A percentile compares a stretch with the other conserved stretches of the same genome.
phyloP scores from a whole-genome alignment of 495 filamentous ascomycete genomes.

The Tuber magnatum region DNA sequence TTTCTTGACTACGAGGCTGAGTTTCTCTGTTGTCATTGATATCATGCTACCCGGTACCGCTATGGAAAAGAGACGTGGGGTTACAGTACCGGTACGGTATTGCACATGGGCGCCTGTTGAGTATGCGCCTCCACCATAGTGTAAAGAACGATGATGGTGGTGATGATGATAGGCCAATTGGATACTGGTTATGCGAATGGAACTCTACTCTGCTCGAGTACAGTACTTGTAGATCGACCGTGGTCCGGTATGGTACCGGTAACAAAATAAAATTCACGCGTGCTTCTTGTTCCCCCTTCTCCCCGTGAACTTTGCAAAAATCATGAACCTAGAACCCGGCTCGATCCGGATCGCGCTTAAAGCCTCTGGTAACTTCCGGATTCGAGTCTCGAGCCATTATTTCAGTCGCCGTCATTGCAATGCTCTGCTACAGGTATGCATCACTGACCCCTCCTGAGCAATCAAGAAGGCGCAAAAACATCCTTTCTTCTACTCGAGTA shows the following conservation, averaged over 20 bases:
- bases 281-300: background rate
- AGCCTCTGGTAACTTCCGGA: background rate
- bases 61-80: background rate
- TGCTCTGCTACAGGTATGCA: no score
- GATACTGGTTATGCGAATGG: background rate
- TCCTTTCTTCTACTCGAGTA: background rate
- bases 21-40: background rate
- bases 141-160: background rate
- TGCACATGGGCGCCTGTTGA: background rate
- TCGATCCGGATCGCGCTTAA: background rate
- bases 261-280: background rate
- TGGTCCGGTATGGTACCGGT: background rate
- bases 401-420: background rate
- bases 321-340: background rate
- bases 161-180: background rate
- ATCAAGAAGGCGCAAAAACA: background rate
- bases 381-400: background rate
- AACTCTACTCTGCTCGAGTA: background rate
- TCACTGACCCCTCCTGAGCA: background rate
- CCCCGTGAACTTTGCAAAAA: background rate
- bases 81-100: background rate
- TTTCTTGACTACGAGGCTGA: background rate
- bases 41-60: background rate
- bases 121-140: background rate
- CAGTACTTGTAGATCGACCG: no score